Evolutionary conservation across 2,329 filamentous ascomycete genomes (phyloP), one percentile per base, ranked within the genome.

Genomic region (Colletotrichum sidae): DNA sequence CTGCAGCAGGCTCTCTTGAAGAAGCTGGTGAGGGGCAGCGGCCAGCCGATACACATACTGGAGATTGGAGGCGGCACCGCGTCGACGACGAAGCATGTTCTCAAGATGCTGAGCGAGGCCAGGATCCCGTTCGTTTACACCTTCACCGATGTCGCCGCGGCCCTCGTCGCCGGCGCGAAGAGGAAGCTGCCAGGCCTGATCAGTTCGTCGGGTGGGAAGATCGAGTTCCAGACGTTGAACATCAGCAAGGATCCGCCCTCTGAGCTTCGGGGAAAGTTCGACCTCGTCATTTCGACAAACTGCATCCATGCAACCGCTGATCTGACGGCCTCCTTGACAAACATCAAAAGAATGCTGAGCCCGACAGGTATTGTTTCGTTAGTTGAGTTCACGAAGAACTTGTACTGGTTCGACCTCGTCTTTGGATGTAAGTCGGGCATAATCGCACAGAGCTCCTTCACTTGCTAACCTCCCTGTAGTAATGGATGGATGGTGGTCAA

Each of bases 31-130:
- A 41, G 4, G 11, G 37, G 10, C 35, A 53, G 17, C 37, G 37
- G 50, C 5, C 1, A 33, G 8, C 35, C 35, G 0, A 41, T 53
- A 11, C n/a, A 41, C 4, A 78, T 83, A 37, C 74, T 84, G 55
- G 80, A 83, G 67, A 64, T 82, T 9, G 81, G 81, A 0, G 80
- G 75, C 0, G 81, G 80, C 11, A 81, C 80, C 0, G 81, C 81
- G 3, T 79, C 77, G 0, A 83, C 81, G 0, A 80, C 81, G 0
- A 68, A 64, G 15, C 55, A 70, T 2, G 33, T 82, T 2, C 58
- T 78, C 0, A 60, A 71, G 0, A 46, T 56, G 1, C 69, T 83
- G 5, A 60, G 61, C 1, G 25, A 35, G 0, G 52, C 66, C 0
- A 68, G 67, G 10, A 57, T 78, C 4, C 59, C 67, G 0, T 66